Percentiles rank a stretch among this genome's conserved stretches.
phyloP scores from a whole-genome alignment of 345 rosid species.

The Lumnitzera racemosa region DNA sequence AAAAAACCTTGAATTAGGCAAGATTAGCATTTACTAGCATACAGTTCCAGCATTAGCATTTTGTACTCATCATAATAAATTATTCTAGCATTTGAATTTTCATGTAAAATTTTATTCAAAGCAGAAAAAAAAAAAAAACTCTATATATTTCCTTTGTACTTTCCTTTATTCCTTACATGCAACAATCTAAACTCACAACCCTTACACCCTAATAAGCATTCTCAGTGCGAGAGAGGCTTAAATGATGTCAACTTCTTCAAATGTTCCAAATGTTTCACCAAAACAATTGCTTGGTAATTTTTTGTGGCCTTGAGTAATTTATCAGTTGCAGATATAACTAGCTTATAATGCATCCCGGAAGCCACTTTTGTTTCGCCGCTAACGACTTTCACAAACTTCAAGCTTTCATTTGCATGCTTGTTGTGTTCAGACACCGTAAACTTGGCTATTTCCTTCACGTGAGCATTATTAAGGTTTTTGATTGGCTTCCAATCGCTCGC shows the following conservation, averaged over 20 bases:
- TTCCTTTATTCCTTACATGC: no score
- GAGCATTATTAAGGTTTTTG: slow-evolving; percentile 19
- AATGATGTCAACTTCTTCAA: slow-evolving; percentile 31
- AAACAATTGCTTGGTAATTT: slow-evolving; percentile 35
- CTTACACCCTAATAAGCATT: no score
- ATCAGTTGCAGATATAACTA: slow-evolving; percentile 15
- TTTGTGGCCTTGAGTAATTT: background rate
- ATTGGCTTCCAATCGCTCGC: slow-evolving; percentile 46
- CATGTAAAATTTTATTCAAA: no score
- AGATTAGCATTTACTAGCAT: no score
- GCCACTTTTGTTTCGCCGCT: slow-evolving; percentile 40
- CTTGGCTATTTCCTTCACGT: slow-evolving; percentile 31
- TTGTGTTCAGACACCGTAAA: slow-evolving; percentile 33
- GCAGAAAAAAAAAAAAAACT: no score
- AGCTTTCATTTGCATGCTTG: background rate
- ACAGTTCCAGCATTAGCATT: no score
- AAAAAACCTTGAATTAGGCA: no score
- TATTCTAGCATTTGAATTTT: no score
- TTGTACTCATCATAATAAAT: no score
- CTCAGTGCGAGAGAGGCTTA: no score
- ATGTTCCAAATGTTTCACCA: slow-evolving; percentile 32
- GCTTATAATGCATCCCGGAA: slow-evolving; percentile 32
- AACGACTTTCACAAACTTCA: slow-evolving; percentile 20
- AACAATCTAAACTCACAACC: no score
- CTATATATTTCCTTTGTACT: no score